Base-by-base conservation (phyloP, 139 green algal genomes). In the Volvox africanus region DNA sequence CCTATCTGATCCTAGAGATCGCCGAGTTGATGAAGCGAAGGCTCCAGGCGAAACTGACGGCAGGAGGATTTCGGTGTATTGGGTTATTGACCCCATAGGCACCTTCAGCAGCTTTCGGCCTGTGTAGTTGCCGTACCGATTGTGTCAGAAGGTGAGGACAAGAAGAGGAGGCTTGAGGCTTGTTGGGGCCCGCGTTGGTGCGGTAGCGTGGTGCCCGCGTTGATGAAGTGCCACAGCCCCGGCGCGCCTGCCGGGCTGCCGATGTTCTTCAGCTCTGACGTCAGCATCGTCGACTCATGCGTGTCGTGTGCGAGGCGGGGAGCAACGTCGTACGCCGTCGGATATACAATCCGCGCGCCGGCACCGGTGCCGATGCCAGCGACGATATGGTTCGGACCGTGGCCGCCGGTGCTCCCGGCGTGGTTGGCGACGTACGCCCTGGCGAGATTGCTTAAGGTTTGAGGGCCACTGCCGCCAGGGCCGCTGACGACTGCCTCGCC, bases 261-360 rank as follows among this genome's bases (percentile, higher is more conserved):
- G 24, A 82, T 79, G 20, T 79, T 36, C 71, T 79, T 79, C 71
- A 79, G 71, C 71, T 79, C 71, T 30, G 71, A 79, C 24, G 28
- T 35, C 71, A 79, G 22, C 71, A 2, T 28, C 11, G 67, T 36
- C 24, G 22, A 36, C 14, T 33, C 71, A 2, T 36, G 24, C 71
- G 71, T 79, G 20, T 79, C 71, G 20, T 79, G 71, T 1, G 71
- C 20, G 28, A 35, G 71, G 71, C 71, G 30, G 71, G 18, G 2
- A 55, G 44, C 44, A 55, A 9, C 44, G 44, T 55, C 44, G 71
- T 79, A 79, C 71, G 35, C 35, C 35, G n/a, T n/a, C n/a, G 71
- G 1, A 9, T 79, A 16, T 1, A 35, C 21, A 32, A 35, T 79
- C 21, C 65, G 21, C 9, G 65, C 21, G 24, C 65, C 24, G 65